Conservation (phyloP, 2,329 filamentous ascomycete genomes). For the Dactylellina parvicollis region DNA sequence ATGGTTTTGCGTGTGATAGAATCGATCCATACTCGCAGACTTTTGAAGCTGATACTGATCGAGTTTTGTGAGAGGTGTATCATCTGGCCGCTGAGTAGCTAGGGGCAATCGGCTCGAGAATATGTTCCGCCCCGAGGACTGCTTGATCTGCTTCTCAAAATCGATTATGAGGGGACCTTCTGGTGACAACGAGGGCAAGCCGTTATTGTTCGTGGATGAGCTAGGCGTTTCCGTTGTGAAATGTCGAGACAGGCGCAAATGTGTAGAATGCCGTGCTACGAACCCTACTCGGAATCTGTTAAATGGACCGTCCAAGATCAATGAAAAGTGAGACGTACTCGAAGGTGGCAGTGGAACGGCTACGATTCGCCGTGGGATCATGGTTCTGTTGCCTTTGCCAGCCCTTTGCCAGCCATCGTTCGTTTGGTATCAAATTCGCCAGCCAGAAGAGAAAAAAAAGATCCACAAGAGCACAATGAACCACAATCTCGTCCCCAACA, state of each 20-base stretch:
- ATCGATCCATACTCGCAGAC: constrained; percentile 41
- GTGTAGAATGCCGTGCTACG: constrained; percentile 8
- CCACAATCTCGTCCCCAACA: constrained; percentile 21
- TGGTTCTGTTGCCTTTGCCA: constrained; percentile 36
- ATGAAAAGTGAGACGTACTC: not conserved
- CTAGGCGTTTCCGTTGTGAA: constrained; percentile 9
- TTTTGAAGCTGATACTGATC: constrained; percentile 30
- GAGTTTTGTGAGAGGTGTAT: constrained; percentile 21
- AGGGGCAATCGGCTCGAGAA: not conserved
- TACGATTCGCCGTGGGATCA: constrained; percentile 48
- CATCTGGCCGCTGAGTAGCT: not conserved
- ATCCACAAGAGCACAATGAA: constrained; percentile 12
- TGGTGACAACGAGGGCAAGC: not conserved
- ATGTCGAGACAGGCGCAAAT: constrained; percentile 13
- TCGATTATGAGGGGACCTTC: constrained; percentile 40
- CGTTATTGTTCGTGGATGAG: not conserved
- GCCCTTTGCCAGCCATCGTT: constrained; percentile 27
- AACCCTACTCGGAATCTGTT: constrained; percentile 6
- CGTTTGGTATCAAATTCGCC: constrained; percentile 16
- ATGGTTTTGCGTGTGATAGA: not conserved
- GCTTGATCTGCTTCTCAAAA: constrained; percentile 37
- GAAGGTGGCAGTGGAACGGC: constrained; percentile 21
- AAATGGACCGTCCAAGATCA: not conserved
- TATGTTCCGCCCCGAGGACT: not conserved
- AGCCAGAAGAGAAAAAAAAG: constrained; percentile 14